Evolutionary conservation across 192 early-diverging fungal species (phyloP).

Genomic region (Cladochytrium replicatum): DNA sequence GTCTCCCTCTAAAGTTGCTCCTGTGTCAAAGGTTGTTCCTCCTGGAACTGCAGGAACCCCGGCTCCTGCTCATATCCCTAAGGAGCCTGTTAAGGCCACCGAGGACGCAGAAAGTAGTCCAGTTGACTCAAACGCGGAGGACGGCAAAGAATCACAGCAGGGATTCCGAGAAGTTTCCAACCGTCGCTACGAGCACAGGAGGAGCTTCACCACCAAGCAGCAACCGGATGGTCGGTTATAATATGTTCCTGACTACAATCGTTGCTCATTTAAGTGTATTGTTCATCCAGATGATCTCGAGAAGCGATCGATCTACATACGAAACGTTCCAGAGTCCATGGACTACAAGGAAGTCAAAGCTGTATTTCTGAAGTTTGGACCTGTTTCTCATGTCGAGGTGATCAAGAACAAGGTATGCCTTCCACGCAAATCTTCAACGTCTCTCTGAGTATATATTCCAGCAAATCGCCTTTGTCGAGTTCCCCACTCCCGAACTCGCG

Average conservation of each 20-base stretch:
- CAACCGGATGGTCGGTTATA: conserved; percentile 5
- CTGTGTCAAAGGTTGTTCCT: conserved; percentile 4
- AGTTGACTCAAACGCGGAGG: neutral
- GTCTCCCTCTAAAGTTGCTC: too few species aligned
- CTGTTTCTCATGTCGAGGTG: conserved; percentile 51
- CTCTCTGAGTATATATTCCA: too few species aligned
- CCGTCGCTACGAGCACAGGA: conserved; percentile 22
- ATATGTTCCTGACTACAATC: conserved; percentile 1
- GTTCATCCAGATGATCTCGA: conserved; percentile 20
- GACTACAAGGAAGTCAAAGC: conserved; percentile 38
- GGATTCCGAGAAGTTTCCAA: conserved; percentile 26
- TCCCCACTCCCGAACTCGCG: conserved; percentile 46
- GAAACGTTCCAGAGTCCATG: conserved; percentile 43
- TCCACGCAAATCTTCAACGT: too few species aligned
- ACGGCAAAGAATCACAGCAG: neutral
- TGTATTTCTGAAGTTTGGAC: conserved; percentile 48
- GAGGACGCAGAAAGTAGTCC: too few species aligned
- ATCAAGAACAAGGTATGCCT: conserved; percentile 36
- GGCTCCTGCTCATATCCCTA: neutral
- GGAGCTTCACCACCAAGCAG: conserved; percentile 9
- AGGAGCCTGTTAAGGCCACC: conserved; percentile 1
- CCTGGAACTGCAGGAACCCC: conserved; percentile 9
- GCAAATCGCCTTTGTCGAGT: conserved; percentile 60
- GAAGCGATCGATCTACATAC: conserved; percentile 52
- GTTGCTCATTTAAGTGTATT: neutral